phyloP scores from a whole-genome alignment of 139 green algal genomes.

The Pleodorina starrii region DNA sequence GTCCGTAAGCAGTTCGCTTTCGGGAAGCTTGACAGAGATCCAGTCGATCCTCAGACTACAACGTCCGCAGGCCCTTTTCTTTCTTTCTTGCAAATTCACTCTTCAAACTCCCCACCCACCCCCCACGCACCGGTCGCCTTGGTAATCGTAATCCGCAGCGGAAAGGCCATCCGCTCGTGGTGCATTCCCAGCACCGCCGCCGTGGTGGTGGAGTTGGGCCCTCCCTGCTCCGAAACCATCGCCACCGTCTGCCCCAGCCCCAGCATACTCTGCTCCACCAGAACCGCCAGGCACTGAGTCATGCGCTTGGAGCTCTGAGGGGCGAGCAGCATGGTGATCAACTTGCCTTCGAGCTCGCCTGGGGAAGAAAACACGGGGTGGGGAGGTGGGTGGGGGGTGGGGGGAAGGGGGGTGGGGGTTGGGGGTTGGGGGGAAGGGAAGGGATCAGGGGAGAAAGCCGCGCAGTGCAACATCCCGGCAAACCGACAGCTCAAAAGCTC shows the following conservation, averaged over 20 bases:
- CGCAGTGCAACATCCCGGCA: too few species aligned
- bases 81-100: too few species aligned
- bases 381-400: too few species aligned
- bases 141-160: neutral
- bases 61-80: too few species aligned
- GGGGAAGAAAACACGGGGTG: neutral
- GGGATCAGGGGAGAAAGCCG: too few species aligned
- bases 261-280: constrained; percentile 26
- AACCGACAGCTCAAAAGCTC: too few species aligned
- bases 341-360: constrained; percentile 48
- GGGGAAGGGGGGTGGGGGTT: too few species aligned
- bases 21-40: too few species aligned
- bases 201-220: neutral
- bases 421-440: too few species aligned
- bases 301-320: constrained; percentile 2
- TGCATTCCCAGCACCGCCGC: constrained; percentile 23
- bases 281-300: neutral
- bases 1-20: too few species aligned
- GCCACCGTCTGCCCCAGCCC: neutral
- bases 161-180: constrained; percentile 38
- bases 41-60: too few species aligned
- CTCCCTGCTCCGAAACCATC: neutral
- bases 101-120: too few species aligned
- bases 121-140: constrained; percentile 12
- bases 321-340: constrained; percentile 8